phyloP scores from a whole-genome alignment of 2,329 filamentous ascomycete genomes.

The Fusarium succisae region DNA sequence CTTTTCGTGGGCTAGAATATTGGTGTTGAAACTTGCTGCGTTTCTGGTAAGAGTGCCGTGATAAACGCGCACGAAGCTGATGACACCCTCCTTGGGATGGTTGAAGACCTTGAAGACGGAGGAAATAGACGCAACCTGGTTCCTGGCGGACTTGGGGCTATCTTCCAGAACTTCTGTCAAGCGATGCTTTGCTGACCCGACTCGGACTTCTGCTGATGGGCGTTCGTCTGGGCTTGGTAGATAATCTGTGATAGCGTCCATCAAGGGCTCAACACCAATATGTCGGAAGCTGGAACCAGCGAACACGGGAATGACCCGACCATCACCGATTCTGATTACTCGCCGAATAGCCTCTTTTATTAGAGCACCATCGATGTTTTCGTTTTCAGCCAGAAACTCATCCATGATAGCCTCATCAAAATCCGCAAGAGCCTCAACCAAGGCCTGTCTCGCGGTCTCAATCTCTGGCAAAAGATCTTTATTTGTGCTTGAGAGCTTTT shows the following conservation, averaged over 20 bases:
- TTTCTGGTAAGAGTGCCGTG: constrained; percentile 81
- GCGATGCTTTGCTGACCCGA: constrained; percentile 63
- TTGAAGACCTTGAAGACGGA: constrained; percentile 96
- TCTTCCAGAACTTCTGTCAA: constrained; percentile 52
- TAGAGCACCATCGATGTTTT: constrained; percentile 73
- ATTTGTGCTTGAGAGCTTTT: constrained; percentile 54
- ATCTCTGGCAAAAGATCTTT: constrained; percentile 73
- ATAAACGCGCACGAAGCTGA: constrained; percentile 94
- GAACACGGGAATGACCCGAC: constrained; percentile 84
- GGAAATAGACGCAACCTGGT: constrained; percentile 59
- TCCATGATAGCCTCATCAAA: constrained; percentile 89
- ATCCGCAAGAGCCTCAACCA: constrained; percentile 87
- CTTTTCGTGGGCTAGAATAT: constrained; percentile 79
- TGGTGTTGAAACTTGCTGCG: constrained; percentile 85
- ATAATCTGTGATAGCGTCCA: constrained; percentile 89
- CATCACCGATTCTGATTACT: constrained; percentile 73
- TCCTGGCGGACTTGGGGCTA: constrained; percentile 49
- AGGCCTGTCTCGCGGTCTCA: constrained; percentile 75
- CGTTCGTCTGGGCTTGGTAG: constrained; percentile 84
- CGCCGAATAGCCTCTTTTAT: constrained; percentile 80
- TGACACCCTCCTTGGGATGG: constrained; percentile 83
- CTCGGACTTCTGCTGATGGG: constrained; percentile 79
- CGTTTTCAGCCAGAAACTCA: constrained; percentile 79
- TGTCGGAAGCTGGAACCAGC: constrained; percentile 93
- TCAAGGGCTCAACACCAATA: constrained; percentile 89